These are phyloP conservation scores for Alopecurus myosuroides DNA, from an alignment of 176 grass and related monocot species.

Conservation along the genomic window DNA sequence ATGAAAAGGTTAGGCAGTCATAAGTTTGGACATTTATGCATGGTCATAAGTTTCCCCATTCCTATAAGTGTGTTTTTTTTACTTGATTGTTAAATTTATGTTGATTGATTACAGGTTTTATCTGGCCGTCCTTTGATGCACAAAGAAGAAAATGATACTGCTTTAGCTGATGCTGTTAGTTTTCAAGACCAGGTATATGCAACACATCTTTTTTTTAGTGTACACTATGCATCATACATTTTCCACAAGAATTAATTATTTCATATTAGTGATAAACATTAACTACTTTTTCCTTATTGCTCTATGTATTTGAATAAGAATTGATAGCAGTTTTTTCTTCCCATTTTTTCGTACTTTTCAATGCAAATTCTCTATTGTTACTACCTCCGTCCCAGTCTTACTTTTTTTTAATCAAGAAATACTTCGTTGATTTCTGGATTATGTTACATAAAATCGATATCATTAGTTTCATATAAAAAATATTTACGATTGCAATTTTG, in stretches of 20 bases:
- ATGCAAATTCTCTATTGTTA: neutral
- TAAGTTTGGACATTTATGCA: conserved; percentile 39
- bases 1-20: conserved; percentile 67
- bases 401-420: neutral
- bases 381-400: neutral
- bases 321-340: neutral
- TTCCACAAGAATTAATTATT: neutral
- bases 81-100: conserved; percentile 20
- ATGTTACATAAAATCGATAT: neutral
- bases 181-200: conserved; percentile 82
- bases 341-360: neutral
- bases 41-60: neutral
- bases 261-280: neutral
- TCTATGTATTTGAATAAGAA: neutral
- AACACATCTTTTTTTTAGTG: neutral
- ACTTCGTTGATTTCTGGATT: neutral
- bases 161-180: conserved; percentile 52
- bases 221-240: neutral
- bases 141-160: conserved; percentile 62
- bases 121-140: conserved; percentile 44
- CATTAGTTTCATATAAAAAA: neutral
- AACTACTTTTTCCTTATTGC: neutral
- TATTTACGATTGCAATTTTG: neutral
- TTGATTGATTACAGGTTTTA: conserved; percentile 50
- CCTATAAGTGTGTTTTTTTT: neutral